A percentile compares a stretch with the other conserved stretches of the same genome.
These are phyloP conservation scores for Auriscalpium microsporum DNA, from an alignment of 768 basidiomycete species.

Conservation along the genomic window DNA sequence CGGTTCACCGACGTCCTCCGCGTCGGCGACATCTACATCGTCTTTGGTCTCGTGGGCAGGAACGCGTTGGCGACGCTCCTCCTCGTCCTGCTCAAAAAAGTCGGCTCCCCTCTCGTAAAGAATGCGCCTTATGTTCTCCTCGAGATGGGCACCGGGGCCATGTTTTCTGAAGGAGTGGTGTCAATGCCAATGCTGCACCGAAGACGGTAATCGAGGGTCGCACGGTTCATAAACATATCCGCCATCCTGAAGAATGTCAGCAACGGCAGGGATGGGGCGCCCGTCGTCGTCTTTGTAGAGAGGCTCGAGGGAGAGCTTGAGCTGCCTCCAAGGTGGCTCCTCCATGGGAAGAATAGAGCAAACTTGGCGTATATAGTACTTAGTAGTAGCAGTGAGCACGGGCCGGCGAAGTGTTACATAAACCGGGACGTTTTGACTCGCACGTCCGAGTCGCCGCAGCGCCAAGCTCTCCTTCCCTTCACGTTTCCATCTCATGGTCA, in stretches of 20 bases:
- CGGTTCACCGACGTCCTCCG: conserved; percentile 22
- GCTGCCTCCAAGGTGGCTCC: conserved; percentile 44
- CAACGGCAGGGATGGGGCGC: conserved; percentile 47
- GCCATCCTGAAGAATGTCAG: conserved; percentile 66
- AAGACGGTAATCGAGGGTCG: conserved; percentile 16
- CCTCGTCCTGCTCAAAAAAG: conserved; percentile 54
- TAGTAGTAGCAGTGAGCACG: too few relatives aligned
- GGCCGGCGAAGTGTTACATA: not conserved
- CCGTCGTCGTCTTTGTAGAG: conserved; percentile 78
- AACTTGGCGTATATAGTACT: too few relatives aligned
- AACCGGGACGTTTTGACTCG: not conserved
- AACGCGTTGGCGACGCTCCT: conserved; percentile 9
- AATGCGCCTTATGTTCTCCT: conserved; percentile 57
- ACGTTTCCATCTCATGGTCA: too few relatives aligned
- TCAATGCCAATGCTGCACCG: not conserved
- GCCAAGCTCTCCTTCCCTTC: too few relatives aligned
- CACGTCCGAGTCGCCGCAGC: too few relatives aligned
- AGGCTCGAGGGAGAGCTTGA: conserved; percentile 63
- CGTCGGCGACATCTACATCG: conserved; percentile 22
- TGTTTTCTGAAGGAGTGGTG: conserved; percentile 27
- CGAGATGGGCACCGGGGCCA: conserved; percentile 49
- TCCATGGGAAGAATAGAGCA: conserved; percentile 3
- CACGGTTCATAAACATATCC: conserved; percentile 67
- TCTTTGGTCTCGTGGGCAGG: conserved; percentile 16
- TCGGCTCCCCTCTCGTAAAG: conserved; percentile 67